These are phyloP conservation scores for Stagonosporopsis tanaceti DNA, from an alignment of 2,329 filamentous ascomycete species.

Conservation along the genomic window DNA sequence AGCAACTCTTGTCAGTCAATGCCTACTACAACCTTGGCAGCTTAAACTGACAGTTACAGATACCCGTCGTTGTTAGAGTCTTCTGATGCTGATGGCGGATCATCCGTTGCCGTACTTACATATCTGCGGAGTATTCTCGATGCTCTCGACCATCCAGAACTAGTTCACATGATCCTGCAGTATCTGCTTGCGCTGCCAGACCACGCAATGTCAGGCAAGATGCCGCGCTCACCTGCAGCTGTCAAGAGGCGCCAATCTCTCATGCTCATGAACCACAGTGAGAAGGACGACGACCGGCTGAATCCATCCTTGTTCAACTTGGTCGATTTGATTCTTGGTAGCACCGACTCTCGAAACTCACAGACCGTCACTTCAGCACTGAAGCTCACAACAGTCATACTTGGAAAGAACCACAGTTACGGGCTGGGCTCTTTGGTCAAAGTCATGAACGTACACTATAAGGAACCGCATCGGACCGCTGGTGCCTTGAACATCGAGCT, in stretches of 20 bases:
- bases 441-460: slow-evolving; percentile 66
- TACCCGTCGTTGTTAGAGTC: slow-evolving; percentile 96
- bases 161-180: slow-evolving; percentile 91
- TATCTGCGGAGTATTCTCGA: slow-evolving; percentile 92
- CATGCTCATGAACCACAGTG: slow-evolving; percentile 82
- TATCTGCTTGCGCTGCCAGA: slow-evolving; percentile 88
- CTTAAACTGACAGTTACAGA: slow-evolving; percentile 56
- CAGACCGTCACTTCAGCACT: slow-evolving; percentile 91
- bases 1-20: slow-evolving; percentile 80
- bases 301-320: slow-evolving; percentile 92
- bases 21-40: neutral
- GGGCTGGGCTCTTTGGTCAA: slow-evolving; percentile 79
- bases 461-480: slow-evolving; percentile 68
- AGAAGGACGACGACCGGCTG: slow-evolving; percentile 75
- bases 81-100: slow-evolving; percentile 95
- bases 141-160: slow-evolving; percentile 88
- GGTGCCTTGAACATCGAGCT: slow-evolving; percentile 80
- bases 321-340: slow-evolving; percentile 87
- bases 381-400: slow-evolving; percentile 83
- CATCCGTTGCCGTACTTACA: slow-evolving; percentile 92
- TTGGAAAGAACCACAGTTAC: slow-evolving; percentile 88
- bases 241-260: slow-evolving; percentile 87
- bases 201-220: slow-evolving; percentile 46
- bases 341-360: slow-evolving; percentile 80
- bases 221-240: slow-evolving; percentile 63